Percentiles rank a stretch among this genome's conserved stretches.
phyloP scores from a whole-genome alignment of 2,329 filamentous ascomycete species.

The Cercospora citrullina region DNA sequence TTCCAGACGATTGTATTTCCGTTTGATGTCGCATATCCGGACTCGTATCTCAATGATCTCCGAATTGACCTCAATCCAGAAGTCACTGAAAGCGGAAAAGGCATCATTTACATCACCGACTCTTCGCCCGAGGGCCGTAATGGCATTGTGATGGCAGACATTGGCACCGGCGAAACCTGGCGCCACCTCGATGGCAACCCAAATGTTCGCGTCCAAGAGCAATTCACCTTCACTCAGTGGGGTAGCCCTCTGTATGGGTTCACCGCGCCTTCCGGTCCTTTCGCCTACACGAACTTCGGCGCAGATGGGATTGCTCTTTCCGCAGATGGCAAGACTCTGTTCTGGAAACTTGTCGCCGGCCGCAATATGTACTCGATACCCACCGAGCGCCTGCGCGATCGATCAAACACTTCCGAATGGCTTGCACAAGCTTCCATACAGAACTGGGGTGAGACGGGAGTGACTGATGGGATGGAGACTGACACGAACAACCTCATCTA shows the following conservation, averaged over 20 bases:
- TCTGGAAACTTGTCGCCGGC: constrained; percentile 48
- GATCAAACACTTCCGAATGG: constrained; percentile 44
- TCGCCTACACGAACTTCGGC: constrained; percentile 47
- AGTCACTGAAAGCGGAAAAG: constrained; percentile 46
- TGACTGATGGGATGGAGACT: constrained; percentile 55
- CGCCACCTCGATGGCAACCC: constrained; percentile 49
- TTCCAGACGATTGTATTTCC: constrained; percentile 56
- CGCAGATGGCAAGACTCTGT: constrained; percentile 51
- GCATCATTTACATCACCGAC: constrained; percentile 57
- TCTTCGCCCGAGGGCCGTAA: constrained; percentile 51
- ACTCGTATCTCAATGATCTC: constrained; percentile 56
- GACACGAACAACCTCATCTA: constrained; percentile 54
- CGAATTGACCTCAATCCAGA: constrained; percentile 53
- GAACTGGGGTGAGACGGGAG: constrained; percentile 50
- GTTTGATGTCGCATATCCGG: constrained; percentile 47
- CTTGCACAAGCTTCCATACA: constrained; percentile 47
- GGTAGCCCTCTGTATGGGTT: constrained; percentile 50
- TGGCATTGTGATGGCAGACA: constrained; percentile 53
- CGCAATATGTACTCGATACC: constrained; percentile 50
- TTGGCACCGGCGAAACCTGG: constrained; percentile 52
- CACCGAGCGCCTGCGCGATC: constrained; percentile 47
- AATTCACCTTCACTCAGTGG: constrained; percentile 53
- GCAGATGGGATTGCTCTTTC: constrained; percentile 55
- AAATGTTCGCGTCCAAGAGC: constrained; percentile 44
- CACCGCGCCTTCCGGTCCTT: constrained; percentile 37